A percentile compares a stretch with the other conserved stretches of the same genome.
Conservation (phyloP, 73 alveolate genomes). For the Symbiodinium natans region DNA sequence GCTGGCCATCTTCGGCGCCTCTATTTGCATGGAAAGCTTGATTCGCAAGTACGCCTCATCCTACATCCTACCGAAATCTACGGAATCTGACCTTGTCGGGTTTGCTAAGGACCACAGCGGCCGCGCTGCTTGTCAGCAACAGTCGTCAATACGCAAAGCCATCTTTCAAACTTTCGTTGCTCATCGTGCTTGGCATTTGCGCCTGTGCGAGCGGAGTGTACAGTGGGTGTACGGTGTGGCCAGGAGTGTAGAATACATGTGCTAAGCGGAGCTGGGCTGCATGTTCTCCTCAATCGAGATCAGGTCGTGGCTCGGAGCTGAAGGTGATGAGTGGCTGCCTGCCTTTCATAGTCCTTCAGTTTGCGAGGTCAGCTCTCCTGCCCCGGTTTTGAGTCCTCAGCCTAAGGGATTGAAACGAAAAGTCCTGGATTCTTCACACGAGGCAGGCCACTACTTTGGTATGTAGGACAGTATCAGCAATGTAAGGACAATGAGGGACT, state of each 20-base stretch:
- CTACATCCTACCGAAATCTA: neutral
- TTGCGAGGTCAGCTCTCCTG: too few relatives aligned
- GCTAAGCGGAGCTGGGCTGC: too few relatives aligned
- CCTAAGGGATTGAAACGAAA: constrained; percentile 80
- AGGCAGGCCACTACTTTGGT: neutral
- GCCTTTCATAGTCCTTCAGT: too few relatives aligned
- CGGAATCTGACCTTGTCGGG: neutral
- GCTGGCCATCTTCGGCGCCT: constrained; percentile 83
- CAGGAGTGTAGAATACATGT: too few relatives aligned
- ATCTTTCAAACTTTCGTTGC: too few relatives aligned
- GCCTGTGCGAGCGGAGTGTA: too few relatives aligned
- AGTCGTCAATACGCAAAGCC: too few relatives aligned
- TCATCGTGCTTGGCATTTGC: too few relatives aligned
- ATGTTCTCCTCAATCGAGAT: neutral
- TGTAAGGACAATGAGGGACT: neutral
- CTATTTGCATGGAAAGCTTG: neutral
- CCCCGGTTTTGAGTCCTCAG: too few relatives aligned
- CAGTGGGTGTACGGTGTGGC: too few relatives aligned
- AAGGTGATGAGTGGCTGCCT: constrained; percentile 80
- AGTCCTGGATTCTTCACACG: constrained; percentile 93
- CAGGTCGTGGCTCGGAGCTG: constrained; percentile 93
- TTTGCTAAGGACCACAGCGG: neutral
- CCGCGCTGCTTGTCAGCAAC: neutral
- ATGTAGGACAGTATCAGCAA: neutral
- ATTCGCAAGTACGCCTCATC: neutral